These are phyloP conservation scores for Cutaneotrichosporon sp. DNA, from an alignment of 1,284 basidiomycete species.

Conservation along the genomic window DNA sequence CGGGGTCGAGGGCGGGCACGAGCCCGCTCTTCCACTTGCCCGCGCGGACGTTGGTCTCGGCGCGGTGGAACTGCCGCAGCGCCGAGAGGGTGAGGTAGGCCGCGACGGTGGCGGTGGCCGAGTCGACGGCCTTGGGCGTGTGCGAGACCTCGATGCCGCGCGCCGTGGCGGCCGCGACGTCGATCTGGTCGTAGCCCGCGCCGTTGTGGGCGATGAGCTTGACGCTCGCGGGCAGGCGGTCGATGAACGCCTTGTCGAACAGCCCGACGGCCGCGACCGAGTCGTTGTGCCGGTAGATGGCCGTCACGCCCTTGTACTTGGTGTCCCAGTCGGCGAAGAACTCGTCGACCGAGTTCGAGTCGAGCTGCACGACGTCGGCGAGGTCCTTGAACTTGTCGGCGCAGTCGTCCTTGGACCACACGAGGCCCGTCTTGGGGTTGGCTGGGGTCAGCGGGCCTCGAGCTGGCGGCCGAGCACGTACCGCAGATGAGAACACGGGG, in stretches of 20 bases:
- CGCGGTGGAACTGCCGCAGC: conserved; percentile 73
- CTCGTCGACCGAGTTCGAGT: conserved; percentile 65
- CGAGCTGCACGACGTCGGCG: conserved; percentile 70
- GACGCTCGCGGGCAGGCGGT: conserved; percentile 65
- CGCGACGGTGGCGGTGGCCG: conserved; percentile 86
- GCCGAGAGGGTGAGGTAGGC: conserved; percentile 81
- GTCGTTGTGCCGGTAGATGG: conserved; percentile 68
- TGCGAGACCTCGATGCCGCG: conserved; percentile 83
- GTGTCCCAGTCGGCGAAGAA: conserved; percentile 69
- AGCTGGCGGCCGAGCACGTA: conserved; percentile 31
- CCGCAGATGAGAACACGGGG: conserved; percentile 55
- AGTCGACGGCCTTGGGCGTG: conserved; percentile 87
- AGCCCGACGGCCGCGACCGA: conserved; percentile 61
- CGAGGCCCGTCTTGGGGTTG: conserved; percentile 57
- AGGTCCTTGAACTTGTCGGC: conserved; percentile 65
- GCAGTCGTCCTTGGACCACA: conserved; percentile 77
- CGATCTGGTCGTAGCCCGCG: conserved; percentile 87
- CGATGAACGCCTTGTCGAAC: conserved; percentile 76
- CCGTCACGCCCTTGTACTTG: conserved; percentile 73
- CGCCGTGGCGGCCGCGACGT: conserved; percentile 70
- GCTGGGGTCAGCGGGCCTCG: conserved; percentile 18
- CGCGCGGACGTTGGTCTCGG: conserved; percentile 66
- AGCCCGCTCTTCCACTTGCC: conserved; percentile 63
- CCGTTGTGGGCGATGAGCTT: conserved; percentile 90
- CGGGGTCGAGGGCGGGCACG: conserved; percentile 69